Base-by-base conservation (phyloP, 2,329 filamentous ascomycete species). In the Westerdykella ornata region DNA sequence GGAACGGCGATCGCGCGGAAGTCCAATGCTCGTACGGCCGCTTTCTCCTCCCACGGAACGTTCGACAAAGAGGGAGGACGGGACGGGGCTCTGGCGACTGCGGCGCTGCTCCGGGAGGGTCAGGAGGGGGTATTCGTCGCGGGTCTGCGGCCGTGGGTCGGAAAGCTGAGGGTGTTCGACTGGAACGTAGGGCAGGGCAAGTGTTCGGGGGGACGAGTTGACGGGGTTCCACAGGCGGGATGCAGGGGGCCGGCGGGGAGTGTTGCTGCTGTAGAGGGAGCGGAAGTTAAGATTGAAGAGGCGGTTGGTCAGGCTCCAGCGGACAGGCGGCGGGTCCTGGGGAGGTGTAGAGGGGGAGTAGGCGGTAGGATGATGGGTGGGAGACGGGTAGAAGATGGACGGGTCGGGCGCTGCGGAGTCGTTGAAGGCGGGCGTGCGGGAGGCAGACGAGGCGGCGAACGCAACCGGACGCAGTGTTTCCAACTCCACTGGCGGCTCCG, bases 211-310 rank as follows among this genome's bases (percentile, higher is more conserved):
- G 36, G 78, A 75, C 63, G 76, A 72, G 57, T 81, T 81, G 54
- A 78, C 70, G 29, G 78, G 78, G 59, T 80, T 80, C 66, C 77
- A 78, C 46, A 81, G 71, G 43, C 76, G 70, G 40, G 75, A 72
- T 26, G 73, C 67, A 41, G 71, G 67, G 22, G 64, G 52, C 38
- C 62, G 62, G 15, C 59, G 61, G 20, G 53, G 52, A 31, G 46
- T 40, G 37, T 42, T 36, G 30, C 30, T 33, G 4, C 8, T 17
- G 56, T 46, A 62, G 44, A 57, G 52, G 35, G 56, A 45, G 46
- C 51, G 44, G 41, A 57, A 56, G 36, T 62, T 55, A 54, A 65
- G 53, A 52, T 52, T 57, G 57, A 68, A 67, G 57, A 68, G 56
- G 56, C 64, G 63, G 46, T 67, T 63, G n/a, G 65, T 67, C 43